These are phyloP conservation scores for Quercus variabilis DNA, from an alignment of 306 rosid species.

Conservation along the genomic window DNA sequence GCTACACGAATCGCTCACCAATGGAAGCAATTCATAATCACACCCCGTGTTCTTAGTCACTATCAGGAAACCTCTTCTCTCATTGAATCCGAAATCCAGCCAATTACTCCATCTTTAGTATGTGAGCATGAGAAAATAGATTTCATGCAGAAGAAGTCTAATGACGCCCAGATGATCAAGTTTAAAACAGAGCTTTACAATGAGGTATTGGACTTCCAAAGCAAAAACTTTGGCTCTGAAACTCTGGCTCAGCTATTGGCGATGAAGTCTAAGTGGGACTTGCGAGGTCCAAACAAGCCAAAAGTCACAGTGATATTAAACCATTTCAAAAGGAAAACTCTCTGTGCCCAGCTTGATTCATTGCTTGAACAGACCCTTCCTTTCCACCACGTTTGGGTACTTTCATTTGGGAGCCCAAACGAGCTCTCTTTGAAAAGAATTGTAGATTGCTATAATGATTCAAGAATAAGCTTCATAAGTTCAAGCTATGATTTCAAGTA, in stretches of 20 bases:
- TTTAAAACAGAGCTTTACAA: constrained; percentile 67
- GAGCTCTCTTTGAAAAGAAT: constrained; percentile 70
- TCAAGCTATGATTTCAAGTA: constrained; percentile 93
- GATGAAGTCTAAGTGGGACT: constrained; percentile 83
- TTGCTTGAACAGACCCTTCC: constrained; percentile 79
- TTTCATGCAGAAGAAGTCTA: constrained; percentile 86
- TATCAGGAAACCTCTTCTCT: constrained; percentile 63
- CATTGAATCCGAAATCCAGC: constrained; percentile 31
- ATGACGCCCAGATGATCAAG: constrained; percentile 75
- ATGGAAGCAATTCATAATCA: constrained; percentile 64
- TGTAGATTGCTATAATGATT: constrained; percentile 80
- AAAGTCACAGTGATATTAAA: constrained; percentile 76
- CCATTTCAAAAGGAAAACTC: constrained; percentile 93
- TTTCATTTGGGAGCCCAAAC: constrained; percentile 94
- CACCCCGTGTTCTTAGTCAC: constrained; percentile 60
- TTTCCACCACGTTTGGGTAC: constrained; percentile 92
- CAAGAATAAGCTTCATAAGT: constrained; percentile 80
- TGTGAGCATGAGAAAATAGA: constrained; percentile 86
- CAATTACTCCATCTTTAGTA: constrained; percentile 38
- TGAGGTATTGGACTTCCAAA: constrained; percentile 64
- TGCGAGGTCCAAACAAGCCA: constrained; percentile 47
- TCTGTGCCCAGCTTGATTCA: constrained; percentile 83
- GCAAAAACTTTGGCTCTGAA: constrained; percentile 52
- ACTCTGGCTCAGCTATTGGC: constrained; percentile 68
- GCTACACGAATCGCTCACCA: constrained; percentile 75